Base-by-base conservation (phyloP, 495 filamentous ascomycete genomes). In the Aspergillus sclerotioniger region DNA sequence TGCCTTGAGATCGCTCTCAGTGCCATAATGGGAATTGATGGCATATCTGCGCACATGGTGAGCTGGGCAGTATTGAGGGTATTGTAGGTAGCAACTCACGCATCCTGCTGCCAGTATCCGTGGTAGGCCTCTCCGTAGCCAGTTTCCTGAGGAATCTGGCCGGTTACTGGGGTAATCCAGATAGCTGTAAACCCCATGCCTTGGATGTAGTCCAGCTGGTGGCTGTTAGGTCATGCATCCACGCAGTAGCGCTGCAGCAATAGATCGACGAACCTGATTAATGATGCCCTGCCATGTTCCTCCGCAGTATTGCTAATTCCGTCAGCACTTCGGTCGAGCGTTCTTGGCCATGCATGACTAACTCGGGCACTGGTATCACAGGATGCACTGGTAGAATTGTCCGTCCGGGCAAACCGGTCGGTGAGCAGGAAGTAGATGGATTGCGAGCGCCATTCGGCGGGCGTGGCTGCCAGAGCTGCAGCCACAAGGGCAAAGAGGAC, bases 161-260 rank as follows among this genome's bases (percentile, higher is more conserved):
- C 71, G 16, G 87, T 88, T 12, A 93, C 76, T 0, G 89, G 90
- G 0, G 87, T 88, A 53, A 92, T 94, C 90, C 90, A 93, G 47
- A 92, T 80, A 20, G 89, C 88, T 39, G 87, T 87, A 61, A 93
- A 92, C 15, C 90, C 89, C 85, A 93, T 88, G 54, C 78, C 77
- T 63, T 90, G 81, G 65, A 93, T 78, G 45, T 78, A 80, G 57
- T 80, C 75, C 16, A 80, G 60, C 68, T 76, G 67, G 75, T 5
- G 20, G 20, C 21, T 1, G 19, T 71, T 35, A 68, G 62, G 17
- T 12, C 12, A 29, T 15, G 43, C 21, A 31, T 32, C 33, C 8
- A 16, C 12, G 9, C 7, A 46, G 2, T 41, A 10, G 10, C 17
- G 35, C 10, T 53, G 37, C 17, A 1, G 25, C 29, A 52, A 8